Conservation (phyloP, 257 asterid genomes). For the Knoxia roxburghii region DNA sequence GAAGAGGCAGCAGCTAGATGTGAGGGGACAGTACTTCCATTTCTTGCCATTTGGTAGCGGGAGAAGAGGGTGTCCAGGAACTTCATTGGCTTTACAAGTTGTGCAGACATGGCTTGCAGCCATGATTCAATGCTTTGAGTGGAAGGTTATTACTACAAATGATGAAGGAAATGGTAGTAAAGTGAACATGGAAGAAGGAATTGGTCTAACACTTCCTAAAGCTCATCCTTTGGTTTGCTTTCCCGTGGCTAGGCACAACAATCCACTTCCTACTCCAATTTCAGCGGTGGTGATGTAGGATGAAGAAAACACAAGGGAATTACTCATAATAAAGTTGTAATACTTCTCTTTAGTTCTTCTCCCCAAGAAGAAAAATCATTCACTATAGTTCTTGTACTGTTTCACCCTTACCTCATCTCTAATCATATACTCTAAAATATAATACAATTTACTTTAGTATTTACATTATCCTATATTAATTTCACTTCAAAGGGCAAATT, state of each 20-base stretch:
- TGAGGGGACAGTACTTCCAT: constrained; percentile 68
- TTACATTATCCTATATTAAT: no score
- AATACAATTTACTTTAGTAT: no score
- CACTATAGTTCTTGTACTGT: no score
- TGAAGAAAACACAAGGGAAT: no score
- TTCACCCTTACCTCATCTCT: no score
- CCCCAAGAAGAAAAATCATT: no score
- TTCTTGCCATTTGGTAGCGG: constrained; percentile 73
- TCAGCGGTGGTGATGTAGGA: no score
- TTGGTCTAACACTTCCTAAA: constrained; percentile 52
- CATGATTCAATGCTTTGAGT: constrained; percentile 70
- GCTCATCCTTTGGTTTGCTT: constrained; percentile 53
- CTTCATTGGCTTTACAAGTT: constrained; percentile 56
- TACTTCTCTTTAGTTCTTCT: no score
- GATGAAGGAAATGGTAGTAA: constrained; percentile 15
- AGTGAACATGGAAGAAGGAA: constrained; percentile 63
- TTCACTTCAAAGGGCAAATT: no score
- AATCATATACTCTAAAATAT: no score
- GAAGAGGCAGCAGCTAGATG: constrained; percentile 45
- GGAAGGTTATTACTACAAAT: constrained; percentile 39
- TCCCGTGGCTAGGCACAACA: constrained; percentile 38
- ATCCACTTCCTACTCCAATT: constrained; percentile 14
- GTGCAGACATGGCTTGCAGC: constrained; percentile 59
- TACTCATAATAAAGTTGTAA: no score
- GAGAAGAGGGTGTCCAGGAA: constrained; percentile 72